A percentile compares a stretch with the other conserved stretches of the same genome.
Conservation (phyloP, 768 basidiomycete species). For the Hypsizygus marmoreus region DNA sequence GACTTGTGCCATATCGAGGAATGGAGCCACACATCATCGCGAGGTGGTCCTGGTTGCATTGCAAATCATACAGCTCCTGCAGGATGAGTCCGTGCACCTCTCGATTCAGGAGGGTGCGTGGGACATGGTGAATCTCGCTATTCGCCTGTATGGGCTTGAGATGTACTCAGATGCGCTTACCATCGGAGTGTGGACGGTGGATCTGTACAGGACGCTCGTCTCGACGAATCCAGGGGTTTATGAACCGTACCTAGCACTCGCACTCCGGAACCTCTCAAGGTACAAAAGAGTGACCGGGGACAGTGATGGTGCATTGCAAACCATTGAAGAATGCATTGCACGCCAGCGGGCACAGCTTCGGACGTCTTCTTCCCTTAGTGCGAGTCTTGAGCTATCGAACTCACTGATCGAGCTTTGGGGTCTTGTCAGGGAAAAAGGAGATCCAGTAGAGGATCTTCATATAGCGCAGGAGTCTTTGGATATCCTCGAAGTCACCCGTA, state of each 20-base stretch:
- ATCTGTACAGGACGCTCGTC: slow-evolving; percentile 12
- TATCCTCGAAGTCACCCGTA: slow-evolving; percentile 7
- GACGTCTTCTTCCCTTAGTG: slow-evolving; percentile 1
- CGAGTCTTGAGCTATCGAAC: slow-evolving; percentile 8
- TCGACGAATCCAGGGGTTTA: slow-evolving; percentile 8
- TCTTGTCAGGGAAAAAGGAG: not conserved
- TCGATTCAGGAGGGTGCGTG: slow-evolving; percentile 18
- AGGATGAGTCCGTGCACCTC: slow-evolving; percentile 8
- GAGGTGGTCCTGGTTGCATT: slow-evolving; percentile 11
- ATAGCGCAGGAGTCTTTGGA: slow-evolving; percentile 10
- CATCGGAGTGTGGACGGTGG: slow-evolving; percentile 16
- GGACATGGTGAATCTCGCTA: slow-evolving; percentile 17
- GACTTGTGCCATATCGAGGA: not conserved
- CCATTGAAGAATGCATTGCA: slow-evolving; percentile 9
- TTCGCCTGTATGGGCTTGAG: slow-evolving; percentile 12
- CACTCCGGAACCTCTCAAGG: slow-evolving; percentile 12
- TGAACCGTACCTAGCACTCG: slow-evolving; percentile 12
- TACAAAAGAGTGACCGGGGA: slow-evolving; percentile 4
- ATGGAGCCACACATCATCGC: slow-evolving; percentile 5
- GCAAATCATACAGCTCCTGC: slow-evolving; percentile 9
- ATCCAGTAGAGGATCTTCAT: slow-evolving; percentile 4
- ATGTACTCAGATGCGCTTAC: slow-evolving; percentile 17
- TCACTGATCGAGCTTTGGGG: slow-evolving; percentile 11
- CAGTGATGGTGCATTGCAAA: not conserved
- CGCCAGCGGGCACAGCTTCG: slow-evolving; percentile 2